Conservation (phyloP, 805 yeast species). For the Candida ovalis region DNA sequence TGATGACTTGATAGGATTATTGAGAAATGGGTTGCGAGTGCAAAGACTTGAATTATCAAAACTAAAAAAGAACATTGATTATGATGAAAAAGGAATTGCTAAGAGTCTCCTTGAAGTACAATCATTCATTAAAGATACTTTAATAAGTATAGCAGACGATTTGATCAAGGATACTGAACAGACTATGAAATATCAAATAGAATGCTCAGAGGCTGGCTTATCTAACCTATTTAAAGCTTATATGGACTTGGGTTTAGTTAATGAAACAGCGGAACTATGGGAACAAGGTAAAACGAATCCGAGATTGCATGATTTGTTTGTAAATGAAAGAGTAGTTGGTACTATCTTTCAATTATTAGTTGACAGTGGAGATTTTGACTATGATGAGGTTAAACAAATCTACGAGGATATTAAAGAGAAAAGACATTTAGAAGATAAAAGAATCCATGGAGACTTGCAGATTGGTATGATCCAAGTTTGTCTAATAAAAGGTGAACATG, state of each 20-base stretch:
- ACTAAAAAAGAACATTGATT: conserved; percentile 51
- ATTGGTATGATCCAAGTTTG: conserved; percentile 74
- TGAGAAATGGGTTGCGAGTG: conserved; percentile 54
- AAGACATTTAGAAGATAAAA: conserved; percentile 17
- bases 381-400: conserved; percentile 54
- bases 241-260: conserved; percentile 52
- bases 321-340: conserved; percentile 64
- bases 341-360: conserved; percentile 63
- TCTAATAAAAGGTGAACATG: conserved; percentile 56
- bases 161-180: background rate
- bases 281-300: conserved; percentile 48
- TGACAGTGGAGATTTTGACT: conserved; percentile 52
- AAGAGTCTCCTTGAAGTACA: background rate
- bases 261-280: conserved; percentile 69
- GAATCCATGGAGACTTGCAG: conserved; percentile 42
- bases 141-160: conserved; percentile 13
- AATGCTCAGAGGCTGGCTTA: conserved; percentile 47
- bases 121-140: conserved; percentile 11
- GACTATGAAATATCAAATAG: conserved; percentile 15
- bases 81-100: background rate
- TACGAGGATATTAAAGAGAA: conserved; percentile 37
- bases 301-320: conserved; percentile 39
- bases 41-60: conserved; percentile 50
- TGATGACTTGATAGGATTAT: conserved; percentile 43
- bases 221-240: conserved; percentile 54